Conservation (phyloP, 768 basidiomycete genomes). For the Baorangia bicolor region DNA sequence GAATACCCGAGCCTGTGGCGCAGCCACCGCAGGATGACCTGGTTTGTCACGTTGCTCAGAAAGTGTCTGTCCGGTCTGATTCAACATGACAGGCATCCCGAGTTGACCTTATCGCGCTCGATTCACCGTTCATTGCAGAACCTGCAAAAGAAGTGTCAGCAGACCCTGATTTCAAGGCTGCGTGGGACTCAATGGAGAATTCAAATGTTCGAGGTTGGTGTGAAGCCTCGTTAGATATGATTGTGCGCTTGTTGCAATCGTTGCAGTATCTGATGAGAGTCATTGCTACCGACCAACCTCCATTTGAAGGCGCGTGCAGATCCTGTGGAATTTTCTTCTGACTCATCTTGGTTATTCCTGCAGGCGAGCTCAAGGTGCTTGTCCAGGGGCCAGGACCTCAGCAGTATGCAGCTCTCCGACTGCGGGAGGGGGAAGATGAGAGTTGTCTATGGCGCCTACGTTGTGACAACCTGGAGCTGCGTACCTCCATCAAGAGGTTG, state of each 20-base stretch:
- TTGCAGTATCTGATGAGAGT: constrained; percentile 47
- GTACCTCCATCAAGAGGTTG: constrained; percentile 43
- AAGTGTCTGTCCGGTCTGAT: constrained; percentile 12
- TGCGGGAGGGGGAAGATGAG: constrained; percentile 65
- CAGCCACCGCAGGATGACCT: constrained; percentile 15
- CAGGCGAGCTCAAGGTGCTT: constrained; percentile 69
- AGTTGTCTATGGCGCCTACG: constrained; percentile 73
- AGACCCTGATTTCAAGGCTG: constrained; percentile 47
- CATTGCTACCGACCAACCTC: constrained; percentile 51
- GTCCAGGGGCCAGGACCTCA: constrained; percentile 31
- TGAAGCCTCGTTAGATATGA: constrained; percentile 50
- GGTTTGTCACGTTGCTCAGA: constrained; percentile 13
- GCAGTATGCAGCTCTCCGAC: constrained; percentile 44
- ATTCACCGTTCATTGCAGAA: constrained; percentile 65
- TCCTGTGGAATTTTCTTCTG: neutral
- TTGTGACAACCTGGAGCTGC: constrained; percentile 45
- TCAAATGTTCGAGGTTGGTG: constrained; percentile 67
- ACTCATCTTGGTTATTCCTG: constrained; percentile 1
- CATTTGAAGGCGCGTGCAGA: constrained; percentile 55
- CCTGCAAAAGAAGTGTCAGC: constrained; percentile 23
- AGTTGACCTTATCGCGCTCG: constrained; percentile 69
- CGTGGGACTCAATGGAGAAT: constrained; percentile 56
- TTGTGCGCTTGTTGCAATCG: constrained; percentile 53
- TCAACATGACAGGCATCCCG: constrained; percentile 30
- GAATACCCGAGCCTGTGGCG: neutral